phyloP scores from a whole-genome alignment of 1,284 basidiomycete genomes.

The Apiotrichum domesticum region DNA sequence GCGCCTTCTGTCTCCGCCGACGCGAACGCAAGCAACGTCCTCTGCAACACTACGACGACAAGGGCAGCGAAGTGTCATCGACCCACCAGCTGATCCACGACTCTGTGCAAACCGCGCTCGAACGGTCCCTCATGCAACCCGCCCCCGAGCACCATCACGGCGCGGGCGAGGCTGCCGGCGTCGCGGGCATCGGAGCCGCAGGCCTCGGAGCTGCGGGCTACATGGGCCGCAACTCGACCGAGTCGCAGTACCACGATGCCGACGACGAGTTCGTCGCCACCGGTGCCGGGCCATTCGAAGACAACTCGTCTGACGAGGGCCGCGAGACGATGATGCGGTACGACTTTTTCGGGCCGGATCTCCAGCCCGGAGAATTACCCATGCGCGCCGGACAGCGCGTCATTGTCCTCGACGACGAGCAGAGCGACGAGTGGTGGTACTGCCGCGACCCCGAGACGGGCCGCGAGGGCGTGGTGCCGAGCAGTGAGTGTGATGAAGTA shows the following conservation, averaged over 20 bases:
- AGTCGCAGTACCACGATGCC: conserved; percentile 8
- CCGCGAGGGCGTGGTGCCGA: conserved; percentile 78
- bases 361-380: conserved; percentile 40
- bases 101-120: conserved; percentile 76
- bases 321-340: conserved; percentile 44
- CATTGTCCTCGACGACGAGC: conserved; percentile 38
- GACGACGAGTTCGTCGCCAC: conserved; percentile 20
- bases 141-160: not conserved
- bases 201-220: conserved; percentile 1
- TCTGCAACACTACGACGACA: conserved; percentile 51
- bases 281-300: conserved; percentile 23
- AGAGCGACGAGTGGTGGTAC: conserved; percentile 75
- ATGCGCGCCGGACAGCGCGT: conserved; percentile 41
- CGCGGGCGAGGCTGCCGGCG: not conserved
- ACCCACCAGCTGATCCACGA: conserved; percentile 68
- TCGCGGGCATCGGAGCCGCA: conserved; percentile 17
- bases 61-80: conserved; percentile 54
- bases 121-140: conserved; percentile 30
- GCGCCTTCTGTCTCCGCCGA: conserved; percentile 54
- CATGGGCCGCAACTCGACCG: not conserved
- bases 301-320: conserved; percentile 31
- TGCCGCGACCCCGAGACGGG: conserved; percentile 70
- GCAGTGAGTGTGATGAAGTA: conserved; percentile 46
- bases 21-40: conserved; percentile 48
- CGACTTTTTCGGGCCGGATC: conserved; percentile 37